Percentiles rank a stretch among this genome's conserved stretches.
phyloP scores from a whole-genome alignment of 805 yeast genomes.

The Cyberlindnera bimundalis region DNA sequence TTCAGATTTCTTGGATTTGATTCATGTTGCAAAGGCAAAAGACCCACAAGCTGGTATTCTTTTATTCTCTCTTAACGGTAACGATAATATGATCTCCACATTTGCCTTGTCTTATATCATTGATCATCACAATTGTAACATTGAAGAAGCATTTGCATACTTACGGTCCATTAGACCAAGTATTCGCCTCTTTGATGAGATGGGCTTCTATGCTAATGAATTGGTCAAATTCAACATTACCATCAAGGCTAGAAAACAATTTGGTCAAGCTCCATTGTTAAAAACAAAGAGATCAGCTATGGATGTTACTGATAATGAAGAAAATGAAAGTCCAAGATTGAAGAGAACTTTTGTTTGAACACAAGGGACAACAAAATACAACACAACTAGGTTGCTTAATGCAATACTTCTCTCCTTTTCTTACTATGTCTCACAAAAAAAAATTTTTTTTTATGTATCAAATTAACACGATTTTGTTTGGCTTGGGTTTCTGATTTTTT shows the following conservation, averaged over 20 bases:
- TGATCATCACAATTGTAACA: conserved; percentile 25
- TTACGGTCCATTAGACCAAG: conserved; percentile 28
- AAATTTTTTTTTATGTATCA: too few relatives aligned
- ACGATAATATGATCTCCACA: conserved; percentile 25
- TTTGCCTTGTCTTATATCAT: conserved; percentile 25
- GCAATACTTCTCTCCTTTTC: background rate
- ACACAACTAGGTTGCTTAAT: conserved; percentile 1
- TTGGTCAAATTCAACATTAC: conserved; percentile 21
- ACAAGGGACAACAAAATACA: background rate
- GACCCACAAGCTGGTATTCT: conserved; percentile 28
- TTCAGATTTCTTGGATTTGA: conserved; percentile 21
- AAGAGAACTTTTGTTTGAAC: conserved; percentile 21
- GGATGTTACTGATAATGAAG: conserved; percentile 26
- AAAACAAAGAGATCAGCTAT: conserved; percentile 25
- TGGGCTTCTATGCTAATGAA: conserved; percentile 24
- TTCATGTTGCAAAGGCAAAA: conserved; percentile 20
- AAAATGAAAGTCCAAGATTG: conserved; percentile 26
- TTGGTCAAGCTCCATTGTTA: conserved; percentile 7
- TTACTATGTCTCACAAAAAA: too few relatives aligned
- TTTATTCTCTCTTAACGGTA: conserved; percentile 28
- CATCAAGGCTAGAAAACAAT: conserved; percentile 23
- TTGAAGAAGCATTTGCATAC: conserved; percentile 22
- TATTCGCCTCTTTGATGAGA: conserved; percentile 22
- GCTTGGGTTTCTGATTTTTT: background rate
- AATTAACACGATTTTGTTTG: too few relatives aligned